Percentiles rank a stretch among this genome's conserved stretches.
phyloP scores from a whole-genome alignment of 257 asterid genomes.

The Solanum chilense region DNA sequence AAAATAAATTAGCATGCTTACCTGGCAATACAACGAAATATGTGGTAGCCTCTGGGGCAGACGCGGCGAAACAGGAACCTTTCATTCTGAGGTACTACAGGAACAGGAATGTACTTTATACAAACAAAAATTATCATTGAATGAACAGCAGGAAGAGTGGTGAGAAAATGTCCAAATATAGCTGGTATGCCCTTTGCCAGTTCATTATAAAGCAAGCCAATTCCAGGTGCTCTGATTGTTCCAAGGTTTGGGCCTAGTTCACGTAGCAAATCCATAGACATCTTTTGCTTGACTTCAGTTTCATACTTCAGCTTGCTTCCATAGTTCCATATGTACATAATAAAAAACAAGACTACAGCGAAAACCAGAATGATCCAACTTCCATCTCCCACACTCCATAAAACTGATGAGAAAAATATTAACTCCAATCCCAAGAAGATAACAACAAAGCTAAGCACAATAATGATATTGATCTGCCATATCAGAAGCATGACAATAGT shows the following conservation, averaged over 20 bases:
- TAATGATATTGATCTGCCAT: conserved; percentile 78
- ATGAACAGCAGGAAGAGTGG: conserved; percentile 93
- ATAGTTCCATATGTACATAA: conserved; percentile 93
- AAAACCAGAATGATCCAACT: conserved; percentile 91
- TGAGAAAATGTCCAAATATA: conserved; percentile 87
- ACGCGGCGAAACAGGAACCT: conserved; percentile 87
- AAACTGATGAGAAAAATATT: conserved; percentile 73
- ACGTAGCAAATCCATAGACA: conserved; percentile 79
- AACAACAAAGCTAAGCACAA: conserved; percentile 54
- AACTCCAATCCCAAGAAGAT: conserved; percentile 82
- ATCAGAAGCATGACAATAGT: conserved; percentile 95
- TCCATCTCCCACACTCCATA: conserved; percentile 91
- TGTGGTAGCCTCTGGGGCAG: conserved; percentile 79
- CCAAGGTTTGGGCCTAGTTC: conserved; percentile 83
- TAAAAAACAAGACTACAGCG: conserved; percentile 54
- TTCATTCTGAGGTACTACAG: conserved; percentile 80
- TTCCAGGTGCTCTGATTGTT: conserved; percentile 92
- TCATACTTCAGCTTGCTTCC: conserved; percentile 89
- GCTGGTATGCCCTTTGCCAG: conserved; percentile 91
- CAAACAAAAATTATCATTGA: conserved; percentile 93
- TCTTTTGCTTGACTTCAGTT: conserved; percentile 78
- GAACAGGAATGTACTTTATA: conserved; percentile 85
- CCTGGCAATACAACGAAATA: conserved; percentile 98
- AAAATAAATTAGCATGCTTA: conserved; percentile 7
- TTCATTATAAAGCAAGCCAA: conserved; percentile 84